Evolutionary conservation across 1,284 basidiomycete species (phyloP), one percentile per base, ranked within the genome.

Genomic region (Ganoderma leucocontextum): DNA sequence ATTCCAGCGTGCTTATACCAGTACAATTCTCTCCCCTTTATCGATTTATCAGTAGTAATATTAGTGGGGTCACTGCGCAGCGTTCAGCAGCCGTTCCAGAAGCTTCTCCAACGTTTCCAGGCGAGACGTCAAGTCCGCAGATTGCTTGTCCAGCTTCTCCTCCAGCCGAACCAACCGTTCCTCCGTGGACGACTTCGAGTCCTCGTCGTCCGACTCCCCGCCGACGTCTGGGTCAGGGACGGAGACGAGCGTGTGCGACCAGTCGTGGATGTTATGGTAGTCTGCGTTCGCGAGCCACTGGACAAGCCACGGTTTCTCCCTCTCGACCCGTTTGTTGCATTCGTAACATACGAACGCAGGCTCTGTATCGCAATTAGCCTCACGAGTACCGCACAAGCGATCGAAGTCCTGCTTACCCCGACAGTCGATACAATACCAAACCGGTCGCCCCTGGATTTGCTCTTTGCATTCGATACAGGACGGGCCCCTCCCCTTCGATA

Each of bases 221-320:
- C 29, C 5, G 7, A 53, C 29, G 29, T 33, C 52, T 33, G 52
- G 52, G 29, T 53, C 29, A 15, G 52, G 52, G 5, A 62, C 22
- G 13, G 33, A 61, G 9, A 68, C 35, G 25, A 68, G 58, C 6
- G 62, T 68, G 47, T 68, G 63, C 1, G 63, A 59, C 67, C 67
- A 68, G n/a, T 58, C 33, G 55, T 68, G 67, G 5, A 4, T 36
- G 52, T 53, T 53, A 9, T 33, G 52, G 7, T 53, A 53, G 22
- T 49, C 44, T 4, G 35, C 8, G 22, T 59, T 38, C 17, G 17
- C 25, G 7, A 12, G 12, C 15, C 42, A 17, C 10, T 38, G 22
- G 47, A 38, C 35, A 8, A 65, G 44, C 67, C 67, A 65, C 13
- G 60, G 63, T 38, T 60, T 62, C 25, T 49, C 53, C 17, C n/a